phyloP scores from a whole-genome alignment of 2,329 filamentous ascomycete genomes.

The Bipolaris gigantea region DNA sequence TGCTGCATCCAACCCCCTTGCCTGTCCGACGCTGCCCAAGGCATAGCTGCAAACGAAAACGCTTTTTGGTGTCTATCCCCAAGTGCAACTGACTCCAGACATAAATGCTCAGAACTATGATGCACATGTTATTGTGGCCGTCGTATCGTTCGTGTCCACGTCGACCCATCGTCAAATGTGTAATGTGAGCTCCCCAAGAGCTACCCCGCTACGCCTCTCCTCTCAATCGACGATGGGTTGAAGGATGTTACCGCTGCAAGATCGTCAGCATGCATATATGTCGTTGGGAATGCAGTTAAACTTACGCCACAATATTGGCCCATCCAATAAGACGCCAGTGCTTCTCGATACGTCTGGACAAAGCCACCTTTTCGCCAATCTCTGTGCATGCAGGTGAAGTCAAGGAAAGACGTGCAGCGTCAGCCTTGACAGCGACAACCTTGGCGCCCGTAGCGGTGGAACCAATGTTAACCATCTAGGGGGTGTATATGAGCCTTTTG shows the following conservation, averaged over 20 bases:
- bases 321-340: constrained; percentile 70
- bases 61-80: constrained; percentile 33
- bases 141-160: constrained; percentile 16
- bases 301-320: constrained; percentile 50
- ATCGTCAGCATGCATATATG: constrained; percentile 19
- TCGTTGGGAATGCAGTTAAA: constrained; percentile 12
- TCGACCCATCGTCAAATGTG: constrained; percentile 22
- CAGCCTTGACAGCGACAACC: constrained; percentile 94
- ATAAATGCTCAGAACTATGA: constrained; percentile 38
- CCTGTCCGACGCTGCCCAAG: constrained; percentile 19
- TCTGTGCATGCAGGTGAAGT: constrained; percentile 96
- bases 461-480: constrained; percentile 93
- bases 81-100: constrained; percentile 33
- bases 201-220: constrained; percentile 3
- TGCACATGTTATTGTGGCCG: constrained; percentile 26
- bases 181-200: constrained; percentile 11
- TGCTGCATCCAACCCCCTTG: constrained; percentile 15
- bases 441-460: constrained; percentile 97
- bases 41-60: constrained; percentile 18
- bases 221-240: constrained; percentile 39
- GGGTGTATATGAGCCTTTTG: constrained; percentile 14
- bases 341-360: constrained; percentile 97
- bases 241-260: constrained; percentile 43
- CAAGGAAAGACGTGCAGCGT: constrained; percentile 91
- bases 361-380: constrained; percentile 95